Evolutionary conservation across 495 filamentous ascomycete genomes (phyloP), one percentile per base, ranked within the genome.

Genomic region (Hypoxylon subgilvum): DNA sequence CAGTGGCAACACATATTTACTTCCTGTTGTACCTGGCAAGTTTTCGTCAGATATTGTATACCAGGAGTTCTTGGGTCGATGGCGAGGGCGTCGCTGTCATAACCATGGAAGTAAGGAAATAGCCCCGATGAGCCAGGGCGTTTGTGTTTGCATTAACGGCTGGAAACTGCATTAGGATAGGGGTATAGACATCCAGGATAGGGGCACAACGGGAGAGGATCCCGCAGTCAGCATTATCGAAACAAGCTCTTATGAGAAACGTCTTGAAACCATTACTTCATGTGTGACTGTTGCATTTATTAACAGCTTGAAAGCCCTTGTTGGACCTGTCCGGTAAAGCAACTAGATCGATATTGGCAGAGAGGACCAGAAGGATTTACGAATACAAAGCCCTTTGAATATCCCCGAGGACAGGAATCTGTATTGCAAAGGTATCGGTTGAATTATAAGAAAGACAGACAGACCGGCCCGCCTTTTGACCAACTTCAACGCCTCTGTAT

Each of bases 11-110:
- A 25, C 83, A 91, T 60, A 69, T 89, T 28, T 90, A 87, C 57
- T 65, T 88, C 1, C 56, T 90, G 12, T 55, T 91, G 1, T 89
- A 84, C 55, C 57, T 90, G 5, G 82, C 82, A 0, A 89, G 83
- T 62, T 79, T 82, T 54, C 72, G 84, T 14, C 73, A 76, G 47
- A 73, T 88, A 13, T 72, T 77, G 25, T 72, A 72, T 12, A 79
- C 79, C 42, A 82, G 81, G 0, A 72, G 76, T 17, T 66, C 70
- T 42, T 91, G 88, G 88, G 64, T 83, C 42, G 86, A 82, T 66
- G 75, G 70, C 0, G 69, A 74, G 6, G 84, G 82, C n/a, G 60
- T 74, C 34, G 71, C 72, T 1, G 74, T 87, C 1, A 65, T 82
- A 8, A 62, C 62, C 8, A 76, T 82, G 72, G 67, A 61, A 3